These are phyloP conservation scores for Forsythia suspensa DNA, from an alignment of 257 asterid genomes.

Conservation along the genomic window DNA sequence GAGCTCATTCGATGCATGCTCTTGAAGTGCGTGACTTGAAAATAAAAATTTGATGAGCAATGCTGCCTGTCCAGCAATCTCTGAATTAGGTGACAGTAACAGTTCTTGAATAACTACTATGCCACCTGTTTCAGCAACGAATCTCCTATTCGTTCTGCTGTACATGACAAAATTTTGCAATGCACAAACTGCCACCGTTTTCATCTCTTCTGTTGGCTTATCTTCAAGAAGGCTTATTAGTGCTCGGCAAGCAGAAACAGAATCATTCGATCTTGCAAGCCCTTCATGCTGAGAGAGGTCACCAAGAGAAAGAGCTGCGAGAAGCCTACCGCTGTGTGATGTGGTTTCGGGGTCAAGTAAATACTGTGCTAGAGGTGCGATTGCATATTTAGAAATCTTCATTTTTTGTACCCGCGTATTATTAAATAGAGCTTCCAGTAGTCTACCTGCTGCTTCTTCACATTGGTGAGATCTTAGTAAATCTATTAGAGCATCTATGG, in stretches of 20 bases:
- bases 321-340: conserved; percentile 63
- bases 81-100: conserved; percentile 60
- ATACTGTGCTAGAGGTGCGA: conserved; percentile 83
- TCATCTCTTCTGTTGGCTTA: conserved; percentile 79
- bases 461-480: conserved; percentile 78
- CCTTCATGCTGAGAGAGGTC: conserved; percentile 90
- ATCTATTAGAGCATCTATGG: conserved; percentile 73
- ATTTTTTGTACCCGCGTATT: conserved; percentile 61
- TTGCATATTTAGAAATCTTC: conserved; percentile 75
- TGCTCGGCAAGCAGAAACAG: conserved; percentile 84
- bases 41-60: conserved; percentile 65
- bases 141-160: conserved; percentile 85
- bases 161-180: conserved; percentile 77
- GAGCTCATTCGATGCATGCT: conserved; percentile 75
- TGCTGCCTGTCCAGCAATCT: conserved; percentile 66
- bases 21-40: conserved; percentile 87
- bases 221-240: conserved; percentile 61
- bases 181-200: conserved; percentile 76
- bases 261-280: conserved; percentile 74
- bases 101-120: conserved; percentile 68
- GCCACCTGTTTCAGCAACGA: conserved; percentile 87
- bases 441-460: conserved; percentile 70
- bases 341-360: conserved; percentile 81
- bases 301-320: conserved; percentile 81
- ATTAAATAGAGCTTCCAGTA: conserved; percentile 69